phyloP scores from a whole-genome alignment of 2,329 filamentous ascomycete genomes.

The Trichoderma semiorbis region DNA sequence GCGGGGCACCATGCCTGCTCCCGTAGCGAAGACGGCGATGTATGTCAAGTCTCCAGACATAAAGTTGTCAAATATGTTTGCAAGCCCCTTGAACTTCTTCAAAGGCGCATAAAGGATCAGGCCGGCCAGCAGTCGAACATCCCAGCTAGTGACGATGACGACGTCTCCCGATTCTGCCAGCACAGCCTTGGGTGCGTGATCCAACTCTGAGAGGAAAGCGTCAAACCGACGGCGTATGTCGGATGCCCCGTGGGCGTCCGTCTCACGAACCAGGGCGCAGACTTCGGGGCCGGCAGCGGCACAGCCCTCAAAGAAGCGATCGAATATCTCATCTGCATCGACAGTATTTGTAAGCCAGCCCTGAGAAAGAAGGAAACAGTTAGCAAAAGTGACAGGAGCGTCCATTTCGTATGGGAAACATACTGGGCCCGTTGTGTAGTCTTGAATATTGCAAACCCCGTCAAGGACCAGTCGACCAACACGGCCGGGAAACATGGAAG shows the following conservation, averaged over 20 bases:
- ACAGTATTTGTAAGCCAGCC: conserved; percentile 36
- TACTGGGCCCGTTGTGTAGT: conserved; percentile 34
- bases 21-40: not conserved
- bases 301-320: conserved; percentile 36
- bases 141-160: conserved; percentile 31
- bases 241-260: conserved; percentile 25
- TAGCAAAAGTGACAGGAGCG: not conserved
- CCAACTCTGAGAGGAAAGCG: conserved; percentile 29
- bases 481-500: conserved; percentile 35
- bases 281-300: conserved; percentile 26
- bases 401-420: conserved; percentile 17
- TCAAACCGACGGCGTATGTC: conserved; percentile 35
- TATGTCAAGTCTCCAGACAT: conserved; percentile 23
- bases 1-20: conserved; percentile 14
- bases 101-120: conserved; percentile 32
- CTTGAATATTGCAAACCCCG: conserved; percentile 35
- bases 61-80: conserved; percentile 18
- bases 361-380: conserved; percentile 18
- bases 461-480: conserved; percentile 43
- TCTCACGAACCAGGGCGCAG: conserved; percentile 29
- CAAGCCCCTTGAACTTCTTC: conserved; percentile 14
- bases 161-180: conserved; percentile 23
- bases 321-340: conserved; percentile 36
- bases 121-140: conserved; percentile 30
- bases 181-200: conserved; percentile 27